These are phyloP conservation scores for Lecanicillium sp. DNA, from an alignment of 2,329 filamentous ascomycete species.

Conservation along the genomic window DNA sequence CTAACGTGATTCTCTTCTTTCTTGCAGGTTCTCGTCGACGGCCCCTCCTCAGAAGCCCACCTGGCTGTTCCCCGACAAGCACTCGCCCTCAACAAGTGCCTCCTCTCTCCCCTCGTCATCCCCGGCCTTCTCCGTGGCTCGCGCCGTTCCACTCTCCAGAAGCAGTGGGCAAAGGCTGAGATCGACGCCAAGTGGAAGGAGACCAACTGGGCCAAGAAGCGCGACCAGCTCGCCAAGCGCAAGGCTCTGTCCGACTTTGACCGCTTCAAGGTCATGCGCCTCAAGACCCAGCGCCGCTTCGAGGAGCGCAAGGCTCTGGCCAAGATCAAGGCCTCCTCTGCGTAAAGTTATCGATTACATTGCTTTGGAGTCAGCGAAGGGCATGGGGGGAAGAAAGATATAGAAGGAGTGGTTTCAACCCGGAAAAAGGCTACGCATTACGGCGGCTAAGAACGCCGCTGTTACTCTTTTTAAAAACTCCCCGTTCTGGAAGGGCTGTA, in stretches of 20 bases:
- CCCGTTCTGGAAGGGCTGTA: constrained; percentile 54
- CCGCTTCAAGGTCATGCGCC: constrained; percentile 98
- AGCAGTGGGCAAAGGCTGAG: constrained; percentile 82
- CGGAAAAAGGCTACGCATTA: constrained; percentile 25
- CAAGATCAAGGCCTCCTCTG: constrained; percentile 79
- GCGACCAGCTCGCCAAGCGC: constrained; percentile 76
- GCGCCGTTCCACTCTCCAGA: constrained; percentile 75
- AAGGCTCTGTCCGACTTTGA: constrained; percentile 95
- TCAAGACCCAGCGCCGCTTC: constrained; percentile 99
- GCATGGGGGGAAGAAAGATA: constrained; percentile 9
- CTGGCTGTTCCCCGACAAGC: constrained; percentile 81
- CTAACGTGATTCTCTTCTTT: constrained; percentile 19
- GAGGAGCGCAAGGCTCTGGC: constrained; percentile 95
- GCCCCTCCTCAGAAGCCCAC: constrained; percentile 74
- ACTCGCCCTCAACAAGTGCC: constrained; percentile 70
- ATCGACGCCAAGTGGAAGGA: constrained; percentile 91
- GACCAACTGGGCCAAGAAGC: constrained; percentile 92
- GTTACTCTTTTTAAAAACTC: constrained; percentile 41
- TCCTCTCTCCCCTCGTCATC: constrained; percentile 86
- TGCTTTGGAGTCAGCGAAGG: constrained; percentile 13
- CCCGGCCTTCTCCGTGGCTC: constrained; percentile 77
- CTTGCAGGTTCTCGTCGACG: constrained; percentile 98
- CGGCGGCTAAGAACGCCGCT: constrained; percentile 42
- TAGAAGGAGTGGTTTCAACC: constrained; percentile 15
- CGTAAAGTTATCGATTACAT: constrained; percentile 45